phyloP scores from a whole-genome alignment of 768 basidiomycete species.

The Boletus eberwhitei region DNA sequence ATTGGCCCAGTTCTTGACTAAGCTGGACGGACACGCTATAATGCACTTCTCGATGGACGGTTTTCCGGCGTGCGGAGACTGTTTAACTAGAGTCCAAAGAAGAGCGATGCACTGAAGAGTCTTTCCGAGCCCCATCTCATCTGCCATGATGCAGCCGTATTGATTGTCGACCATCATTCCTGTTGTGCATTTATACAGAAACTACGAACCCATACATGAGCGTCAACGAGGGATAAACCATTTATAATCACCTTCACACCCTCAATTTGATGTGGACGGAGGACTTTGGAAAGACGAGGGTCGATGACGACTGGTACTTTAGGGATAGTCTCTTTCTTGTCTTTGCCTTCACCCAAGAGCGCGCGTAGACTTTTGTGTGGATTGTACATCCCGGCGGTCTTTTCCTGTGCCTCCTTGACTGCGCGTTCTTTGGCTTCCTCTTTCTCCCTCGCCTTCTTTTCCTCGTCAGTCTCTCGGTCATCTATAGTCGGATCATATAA shows the following conservation, averaged over 20 bases:
- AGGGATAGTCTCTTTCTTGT: constrained; percentile 57
- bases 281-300: constrained; percentile 78
- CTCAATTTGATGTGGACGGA: constrained; percentile 97
- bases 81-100: constrained; percentile 92
- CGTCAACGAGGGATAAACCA: background rate
- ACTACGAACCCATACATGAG: constrained; percentile 46
- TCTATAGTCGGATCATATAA: constrained; percentile 96
- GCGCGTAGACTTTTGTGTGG: constrained; percentile 90
- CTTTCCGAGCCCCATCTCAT: constrained; percentile 98
- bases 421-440: constrained; percentile 67
- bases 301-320: constrained; percentile 99
- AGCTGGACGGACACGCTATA: constrained; percentile 93
- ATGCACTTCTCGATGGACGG: constrained; percentile 94
- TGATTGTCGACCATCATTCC: constrained; percentile 91
- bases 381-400: constrained; percentile 72
- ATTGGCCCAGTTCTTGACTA: constrained; percentile 99
- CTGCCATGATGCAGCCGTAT: constrained; percentile 97
- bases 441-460: constrained; percentile 68
- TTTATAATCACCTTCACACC: constrained; percentile 80
- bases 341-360: constrained; percentile 68
- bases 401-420: constrained; percentile 61
- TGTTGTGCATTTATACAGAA: constrained; percentile 92
- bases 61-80: constrained; percentile 86
- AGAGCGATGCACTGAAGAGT: constrained; percentile 96
- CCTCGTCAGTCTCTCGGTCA: constrained; percentile 86